Evolutionary conservation across 2,329 filamentous ascomycete genomes (phyloP), one percentile per base, ranked within the genome.

Genomic region (Colletotrichum sp.): DNA sequence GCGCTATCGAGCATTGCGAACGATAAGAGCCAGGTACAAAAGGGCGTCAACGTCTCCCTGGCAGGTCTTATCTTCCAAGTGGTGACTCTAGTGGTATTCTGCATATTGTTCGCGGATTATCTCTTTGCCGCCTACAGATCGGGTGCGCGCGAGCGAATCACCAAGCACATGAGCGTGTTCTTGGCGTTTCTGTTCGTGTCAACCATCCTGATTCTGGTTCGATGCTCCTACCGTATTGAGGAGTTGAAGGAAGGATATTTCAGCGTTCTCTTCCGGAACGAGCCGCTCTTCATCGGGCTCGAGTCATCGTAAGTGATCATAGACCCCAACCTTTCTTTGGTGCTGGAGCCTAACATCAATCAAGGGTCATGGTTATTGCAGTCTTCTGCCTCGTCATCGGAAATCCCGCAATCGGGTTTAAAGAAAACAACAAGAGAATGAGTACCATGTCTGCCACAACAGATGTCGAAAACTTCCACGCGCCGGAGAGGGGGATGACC

Each of bases 221-320:
- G 92, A 21, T 91, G 88, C 67, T 87, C 89, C 26, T 93, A 91
- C 79, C 88, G 92, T 61, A 90, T 92, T 32, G 88, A 87, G 0
- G 92, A 93, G 83, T 81, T 93, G 73, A 87, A 86, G 61, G 85
- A 90, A 32, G 91, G 91, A 4, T 93, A 90, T 83, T 80, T 77
- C 9, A 90, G 89, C 1, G 80, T 84, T 15, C 80, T 92, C 72
- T 88, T 91, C 63, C 81, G 81, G 55, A 81, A 88, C 36, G 81
- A 89, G 77, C 80, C 79, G 0, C 78, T 85, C 3, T 89, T 89
- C 72, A 87, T 89, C 64, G 84, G 77, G 0, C 78, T 89, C 2
- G 88, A 89, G 78, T 85, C 85, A 60, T 77, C 77, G 80, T 81
- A 52, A 74, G 80, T 80, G 2, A 4, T 10, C 6, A 2, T 0